phyloP scores from a whole-genome alignment of 371 early-diverging fungal genomes.

The Mucor racemosus region DNA sequence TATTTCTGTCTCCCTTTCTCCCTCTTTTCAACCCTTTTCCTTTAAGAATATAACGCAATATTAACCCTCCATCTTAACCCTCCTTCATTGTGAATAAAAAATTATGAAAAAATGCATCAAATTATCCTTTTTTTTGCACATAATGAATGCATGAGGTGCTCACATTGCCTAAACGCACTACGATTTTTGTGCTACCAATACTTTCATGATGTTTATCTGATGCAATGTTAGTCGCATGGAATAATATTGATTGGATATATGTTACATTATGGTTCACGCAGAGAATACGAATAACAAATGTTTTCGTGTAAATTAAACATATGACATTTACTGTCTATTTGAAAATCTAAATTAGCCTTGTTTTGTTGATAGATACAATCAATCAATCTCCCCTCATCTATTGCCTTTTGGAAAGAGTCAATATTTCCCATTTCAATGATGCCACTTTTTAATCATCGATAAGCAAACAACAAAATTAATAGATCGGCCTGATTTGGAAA shows the following conservation, averaged over 20 bases:
- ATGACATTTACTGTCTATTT: neutral
- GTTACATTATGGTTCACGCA: too few relatives aligned
- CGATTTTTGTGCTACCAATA: neutral
- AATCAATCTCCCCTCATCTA: neutral
- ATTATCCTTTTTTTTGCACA: neutral
- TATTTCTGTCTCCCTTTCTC: neutral
- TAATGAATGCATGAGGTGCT: neutral
- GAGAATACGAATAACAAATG: neutral
- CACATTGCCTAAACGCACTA: neutral
- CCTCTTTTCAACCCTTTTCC: neutral
- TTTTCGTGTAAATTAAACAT: neutral
- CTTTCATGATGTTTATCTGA: neutral
- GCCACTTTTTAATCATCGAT: neutral
- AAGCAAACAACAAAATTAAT: neutral
- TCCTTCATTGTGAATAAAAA: constrained; percentile 1
- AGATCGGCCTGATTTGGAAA: neutral
- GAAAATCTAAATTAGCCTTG: too few relatives aligned
- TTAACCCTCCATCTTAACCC: neutral
- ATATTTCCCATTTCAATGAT: neutral
- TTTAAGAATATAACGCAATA: neutral
- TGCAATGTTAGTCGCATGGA: neutral
- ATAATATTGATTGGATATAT: neutral
- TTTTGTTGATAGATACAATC: neutral
- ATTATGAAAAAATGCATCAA: neutral
- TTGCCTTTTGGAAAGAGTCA: neutral